Percentiles rank a stretch among this genome's conserved stretches.
phyloP scores from a whole-genome alignment of 805 yeast genomes.

The Kuraishia molischiana region DNA sequence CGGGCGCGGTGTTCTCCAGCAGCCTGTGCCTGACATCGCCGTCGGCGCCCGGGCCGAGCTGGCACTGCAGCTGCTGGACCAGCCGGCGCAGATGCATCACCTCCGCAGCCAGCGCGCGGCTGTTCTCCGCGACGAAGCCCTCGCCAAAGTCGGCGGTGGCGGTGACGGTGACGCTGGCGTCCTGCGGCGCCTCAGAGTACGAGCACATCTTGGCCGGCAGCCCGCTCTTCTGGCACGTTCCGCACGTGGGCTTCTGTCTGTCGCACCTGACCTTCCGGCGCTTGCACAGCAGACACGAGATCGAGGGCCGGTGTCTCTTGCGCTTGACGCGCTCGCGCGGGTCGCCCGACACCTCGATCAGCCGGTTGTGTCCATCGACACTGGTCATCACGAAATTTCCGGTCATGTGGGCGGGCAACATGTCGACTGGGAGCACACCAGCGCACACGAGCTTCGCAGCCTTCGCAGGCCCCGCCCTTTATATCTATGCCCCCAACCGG shows the following conservation, averaged over 20 bases:
- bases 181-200: too few species aligned
- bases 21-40: background rate
- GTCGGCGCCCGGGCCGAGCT: too few species aligned
- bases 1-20: background rate
- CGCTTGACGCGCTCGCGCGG: conserved; percentile 6
- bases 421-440: too few species aligned
- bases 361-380: conserved; percentile 9
- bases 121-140: background rate
- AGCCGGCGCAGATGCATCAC: too few species aligned
- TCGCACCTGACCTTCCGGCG: conserved; percentile 36
- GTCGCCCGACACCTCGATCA: conserved; percentile 7
- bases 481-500: too few species aligned
- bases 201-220: conserved; percentile 13
- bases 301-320: conserved; percentile 30
- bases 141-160: background rate
- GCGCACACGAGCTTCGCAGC: too few species aligned
- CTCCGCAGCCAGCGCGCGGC: background rate
- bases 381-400: conserved; percentile 9
- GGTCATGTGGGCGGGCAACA: too few species aligned
- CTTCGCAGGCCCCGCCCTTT: too few species aligned
- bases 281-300: conserved; percentile 38
- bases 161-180: background rate
- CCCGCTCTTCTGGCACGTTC: conserved; percentile 17
- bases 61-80: too few species aligned
- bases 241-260: conserved; percentile 22